Evolutionary conservation across 352 stramenopile genomes (phyloP).

Genomic region (Globisporangium lucens): DNA sequence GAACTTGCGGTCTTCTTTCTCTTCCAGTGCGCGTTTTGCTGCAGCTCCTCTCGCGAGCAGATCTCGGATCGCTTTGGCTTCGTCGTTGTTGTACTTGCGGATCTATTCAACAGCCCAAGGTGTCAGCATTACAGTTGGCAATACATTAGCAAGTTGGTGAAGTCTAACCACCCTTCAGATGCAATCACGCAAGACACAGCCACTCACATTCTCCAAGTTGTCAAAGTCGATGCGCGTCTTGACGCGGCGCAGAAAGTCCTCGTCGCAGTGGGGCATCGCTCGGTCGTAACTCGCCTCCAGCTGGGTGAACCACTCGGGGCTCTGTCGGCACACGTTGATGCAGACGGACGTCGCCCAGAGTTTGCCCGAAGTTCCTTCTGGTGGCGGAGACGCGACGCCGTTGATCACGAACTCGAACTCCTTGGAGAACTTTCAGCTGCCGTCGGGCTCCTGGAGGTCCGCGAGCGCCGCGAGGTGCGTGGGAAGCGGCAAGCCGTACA

Average conservation of each 20-base stretch:
- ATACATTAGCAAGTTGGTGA: neutral
- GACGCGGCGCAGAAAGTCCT: constrained; percentile 47
- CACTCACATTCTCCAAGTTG: constrained; percentile 29
- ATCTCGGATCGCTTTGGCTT: constrained; percentile 46
- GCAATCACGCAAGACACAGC: neutral
- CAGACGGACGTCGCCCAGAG: constrained; percentile 62
- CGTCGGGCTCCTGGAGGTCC: constrained; percentile 51
- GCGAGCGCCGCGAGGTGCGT: constrained; percentile 38
- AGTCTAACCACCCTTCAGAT: too few species aligned
- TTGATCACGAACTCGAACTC: constrained; percentile 59
- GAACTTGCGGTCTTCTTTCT: constrained; percentile 36
- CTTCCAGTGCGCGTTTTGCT: constrained; percentile 39
- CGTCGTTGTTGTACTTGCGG: constrained; percentile 49
- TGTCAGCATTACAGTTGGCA: neutral
- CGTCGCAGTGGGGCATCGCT: constrained; percentile 60
- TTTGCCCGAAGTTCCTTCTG: constrained; percentile 45
- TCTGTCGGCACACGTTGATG: constrained; percentile 52
- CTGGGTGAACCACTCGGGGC: constrained; percentile 54
- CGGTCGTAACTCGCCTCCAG: constrained; percentile 53
- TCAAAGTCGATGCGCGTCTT: constrained; percentile 40
- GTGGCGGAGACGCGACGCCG: constrained; percentile 33
- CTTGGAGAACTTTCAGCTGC: constrained; percentile 59
- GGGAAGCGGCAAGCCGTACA: constrained; percentile 29
- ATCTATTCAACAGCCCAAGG: constrained; percentile 28
- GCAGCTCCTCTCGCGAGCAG: constrained; percentile 39